phyloP scores from a whole-genome alignment of 148 eudicot species.

The Beta vulgaris region DNA sequence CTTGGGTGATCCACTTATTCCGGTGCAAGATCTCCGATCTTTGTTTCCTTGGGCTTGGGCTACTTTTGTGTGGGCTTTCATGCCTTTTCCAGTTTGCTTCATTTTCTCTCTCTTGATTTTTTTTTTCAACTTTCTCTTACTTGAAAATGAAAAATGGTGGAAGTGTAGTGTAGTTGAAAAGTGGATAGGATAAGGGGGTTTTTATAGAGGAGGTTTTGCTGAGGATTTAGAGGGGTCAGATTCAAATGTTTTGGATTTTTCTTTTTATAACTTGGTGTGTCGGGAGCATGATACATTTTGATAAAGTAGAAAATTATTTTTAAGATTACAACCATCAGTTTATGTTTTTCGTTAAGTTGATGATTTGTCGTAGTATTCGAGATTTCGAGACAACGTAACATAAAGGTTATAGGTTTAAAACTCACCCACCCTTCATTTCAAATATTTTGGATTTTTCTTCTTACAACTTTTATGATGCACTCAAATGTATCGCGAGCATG shows the following conservation, averaged over 20 bases:
- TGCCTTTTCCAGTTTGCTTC: slow-evolving; percentile 54
- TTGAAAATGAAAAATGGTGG: background rate
- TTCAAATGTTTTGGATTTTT: background rate
- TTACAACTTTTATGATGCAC: too few relatives aligned
- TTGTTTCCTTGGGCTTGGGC: slow-evolving; percentile 35
- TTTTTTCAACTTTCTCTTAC: background rate
- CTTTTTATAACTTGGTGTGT: too few relatives aligned
- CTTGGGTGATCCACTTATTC: slow-evolving; percentile 64
- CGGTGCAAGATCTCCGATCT: slow-evolving; percentile 63
- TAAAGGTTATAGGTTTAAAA: too few relatives aligned
- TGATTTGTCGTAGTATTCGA: too few relatives aligned
- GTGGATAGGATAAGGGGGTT: background rate
- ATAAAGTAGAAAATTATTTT: too few relatives aligned
- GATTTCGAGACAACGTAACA: too few relatives aligned
- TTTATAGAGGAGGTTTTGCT: background rate
- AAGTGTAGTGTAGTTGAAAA: background rate
- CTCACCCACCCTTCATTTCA: too few relatives aligned
- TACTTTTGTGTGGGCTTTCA: slow-evolving; percentile 35
- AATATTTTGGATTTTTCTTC: too few relatives aligned
- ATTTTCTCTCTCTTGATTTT: slow-evolving; percentile 32
- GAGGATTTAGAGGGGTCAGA: background rate
- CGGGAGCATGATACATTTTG: too few relatives aligned
- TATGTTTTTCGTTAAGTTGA: too few relatives aligned
- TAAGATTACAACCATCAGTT: too few relatives aligned
- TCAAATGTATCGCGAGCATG: too few relatives aligned